These are phyloP conservation scores for Tricholoma matsutake DNA, from an alignment of 768 basidiomycete genomes.

Conservation along the genomic window DNA sequence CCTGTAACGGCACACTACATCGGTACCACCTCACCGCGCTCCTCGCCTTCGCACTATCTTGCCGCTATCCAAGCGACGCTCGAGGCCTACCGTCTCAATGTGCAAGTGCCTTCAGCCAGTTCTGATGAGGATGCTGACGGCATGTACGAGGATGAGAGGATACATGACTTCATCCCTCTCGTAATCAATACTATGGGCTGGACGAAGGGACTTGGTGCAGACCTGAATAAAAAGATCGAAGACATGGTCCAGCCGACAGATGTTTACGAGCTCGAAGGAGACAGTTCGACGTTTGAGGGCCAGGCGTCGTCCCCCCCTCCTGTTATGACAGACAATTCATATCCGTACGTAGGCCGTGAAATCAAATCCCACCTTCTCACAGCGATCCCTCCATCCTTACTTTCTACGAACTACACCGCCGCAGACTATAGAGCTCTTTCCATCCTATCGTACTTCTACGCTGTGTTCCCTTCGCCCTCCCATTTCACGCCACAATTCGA, in stretches of 20 bases:
- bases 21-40: constrained; percentile 73
- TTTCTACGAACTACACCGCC: constrained; percentile 45
- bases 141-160: constrained; percentile 30
- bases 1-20: constrained; percentile 79
- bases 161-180: constrained; percentile 67
- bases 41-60: constrained; percentile 76
- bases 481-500: constrained; percentile 7
- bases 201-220: constrained; percentile 89
- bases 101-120: constrained; percentile 46
- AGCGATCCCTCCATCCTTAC: constrained; percentile 39
- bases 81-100: constrained; percentile 64
- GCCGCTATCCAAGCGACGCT: constrained; percentile 64
- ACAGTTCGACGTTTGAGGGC: constrained; percentile 17
- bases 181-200: constrained; percentile 97
- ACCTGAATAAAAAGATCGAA: constrained; percentile 71
- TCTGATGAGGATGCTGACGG: constrained; percentile 18
- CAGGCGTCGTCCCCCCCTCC: constrained; percentile 15
- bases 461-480: constrained; percentile 26
- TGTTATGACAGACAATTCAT: background rate
- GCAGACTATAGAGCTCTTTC: constrained; percentile 71
- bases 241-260: constrained; percentile 56
- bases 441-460: constrained; percentile 79
- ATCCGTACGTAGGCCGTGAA: background rate
- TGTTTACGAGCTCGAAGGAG: constrained; percentile 49
- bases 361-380: constrained; percentile 42